phyloP scores from a whole-genome alignment of 2,329 filamentous ascomycete species.

The Phaeosphaeria sp. region DNA sequence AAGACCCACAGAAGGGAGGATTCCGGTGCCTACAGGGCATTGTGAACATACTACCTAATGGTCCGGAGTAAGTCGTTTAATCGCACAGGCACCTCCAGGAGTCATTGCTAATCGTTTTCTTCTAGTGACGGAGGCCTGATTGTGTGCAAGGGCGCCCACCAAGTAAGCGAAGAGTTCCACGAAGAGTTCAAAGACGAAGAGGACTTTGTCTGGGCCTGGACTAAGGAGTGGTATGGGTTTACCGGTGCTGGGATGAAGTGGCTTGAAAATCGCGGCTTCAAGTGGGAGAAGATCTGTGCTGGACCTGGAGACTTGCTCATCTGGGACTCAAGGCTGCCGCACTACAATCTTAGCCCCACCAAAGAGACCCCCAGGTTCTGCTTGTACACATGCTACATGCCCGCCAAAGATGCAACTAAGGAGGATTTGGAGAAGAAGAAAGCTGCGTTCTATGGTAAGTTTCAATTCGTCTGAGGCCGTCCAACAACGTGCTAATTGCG shows the following conservation, averaged over 20 bases:
- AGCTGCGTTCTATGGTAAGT: background rate
- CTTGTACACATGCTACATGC: constrained; percentile 25
- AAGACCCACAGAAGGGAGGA: constrained; percentile 48
- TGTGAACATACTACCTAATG: constrained; percentile 40
- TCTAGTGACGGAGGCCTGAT: constrained; percentile 45
- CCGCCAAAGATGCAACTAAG: constrained; percentile 14
- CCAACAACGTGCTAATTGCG: no score
- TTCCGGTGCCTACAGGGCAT: constrained; percentile 53
- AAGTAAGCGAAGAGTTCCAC: constrained; percentile 51
- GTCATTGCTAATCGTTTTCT: constrained; percentile 53
- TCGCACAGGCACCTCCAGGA: background rate
- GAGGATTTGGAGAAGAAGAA: constrained; percentile 24
- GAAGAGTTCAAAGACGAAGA: constrained; percentile 15
- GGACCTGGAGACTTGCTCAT: constrained; percentile 55
- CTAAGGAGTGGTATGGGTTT: constrained; percentile 44
- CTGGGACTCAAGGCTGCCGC: constrained; percentile 58
- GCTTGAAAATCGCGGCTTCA: constrained; percentile 50
- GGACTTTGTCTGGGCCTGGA: background rate
- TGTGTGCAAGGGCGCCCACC: background rate
- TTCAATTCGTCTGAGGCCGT: background rate
- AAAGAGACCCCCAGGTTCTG: constrained; percentile 18
- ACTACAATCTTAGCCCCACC: constrained; percentile 41
- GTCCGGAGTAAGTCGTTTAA: constrained; percentile 5
- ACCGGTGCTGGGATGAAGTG: constrained; percentile 51
- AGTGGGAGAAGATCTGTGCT: constrained; percentile 48